These are phyloP conservation scores for Clarireedia hainanense DNA, from an alignment of 2,329 filamentous ascomycete genomes.

Conservation along the genomic window DNA sequence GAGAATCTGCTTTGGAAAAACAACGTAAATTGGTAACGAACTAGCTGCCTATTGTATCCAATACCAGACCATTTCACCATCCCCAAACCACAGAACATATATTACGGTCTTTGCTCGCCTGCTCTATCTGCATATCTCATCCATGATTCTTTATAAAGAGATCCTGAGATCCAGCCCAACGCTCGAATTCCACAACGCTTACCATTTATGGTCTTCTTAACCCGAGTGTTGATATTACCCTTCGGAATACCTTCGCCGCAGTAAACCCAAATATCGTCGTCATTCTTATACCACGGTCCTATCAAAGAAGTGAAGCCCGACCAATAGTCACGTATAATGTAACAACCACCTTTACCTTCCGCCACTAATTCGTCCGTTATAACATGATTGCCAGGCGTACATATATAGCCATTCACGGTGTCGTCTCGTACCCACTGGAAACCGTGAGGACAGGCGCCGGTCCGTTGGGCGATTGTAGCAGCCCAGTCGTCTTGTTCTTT, in stretches of 20 bases:
- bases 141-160: not conserved
- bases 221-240: not conserved
- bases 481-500: not conserved
- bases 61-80: no score
- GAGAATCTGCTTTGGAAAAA: no score
- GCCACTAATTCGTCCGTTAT: not conserved
- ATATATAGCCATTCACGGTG: constrained; percentile 13
- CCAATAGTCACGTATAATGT: constrained; percentile 21
- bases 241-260: not conserved
- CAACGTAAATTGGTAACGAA: no score
- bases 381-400: not conserved
- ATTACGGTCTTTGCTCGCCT: no score
- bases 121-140: not conserved
- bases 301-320: not conserved
- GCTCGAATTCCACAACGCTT: not conserved
- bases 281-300: not conserved
- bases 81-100: no score
- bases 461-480: not conserved
- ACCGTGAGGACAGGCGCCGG: constrained; percentile 1
- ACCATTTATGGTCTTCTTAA: not conserved
- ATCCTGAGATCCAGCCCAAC: not conserved
- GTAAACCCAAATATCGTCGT: not conserved
- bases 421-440: constrained; percentile 8
- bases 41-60: no score
- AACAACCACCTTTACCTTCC: constrained; percentile 12